Evolutionary conservation across 495 filamentous ascomycete species (phyloP), one percentile per base, ranked within the genome.

Genomic region (Evansstolkia leycettana): DNA sequence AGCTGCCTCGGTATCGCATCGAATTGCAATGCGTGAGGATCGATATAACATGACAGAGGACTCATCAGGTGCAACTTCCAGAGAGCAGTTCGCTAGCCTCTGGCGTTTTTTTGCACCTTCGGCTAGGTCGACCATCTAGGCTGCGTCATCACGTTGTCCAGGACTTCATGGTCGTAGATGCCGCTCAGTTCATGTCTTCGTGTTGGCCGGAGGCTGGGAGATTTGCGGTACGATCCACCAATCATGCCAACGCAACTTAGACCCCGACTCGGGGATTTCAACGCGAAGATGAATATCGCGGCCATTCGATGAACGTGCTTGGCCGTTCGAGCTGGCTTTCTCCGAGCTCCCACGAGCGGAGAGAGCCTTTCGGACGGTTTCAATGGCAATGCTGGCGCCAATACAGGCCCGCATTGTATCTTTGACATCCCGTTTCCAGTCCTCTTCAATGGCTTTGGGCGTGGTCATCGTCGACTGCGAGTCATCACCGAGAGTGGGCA

Each of bases 211-310:
- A 17, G 42, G 48, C 35, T 48, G 48, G 3, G 40, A 48, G 28
- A 87, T 43, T 51, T 76, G 78, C 4, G 81, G 82, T 38, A 88
- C 78, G 40, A 76, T 64, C 84, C 84, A 90, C 75, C 78, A 84
- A 43, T 77, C 75, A 60, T 82, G 75, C 62, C 81, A 80, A 27
- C 54, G 61, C 13, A 55, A 48, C 45, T 72, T 70, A 3, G 64
- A 54, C 6, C 62, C 71, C 5, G 64, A 48, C 25, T 58, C 58
- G 1, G 75, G 75, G 28, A 82, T 65, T 34, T 62, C 65, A 7
- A 77, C 72, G 34, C 58, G 40, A 18, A 62, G 40, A 13, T 49
- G 28, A 5, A 29, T 4, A 23, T 65, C n/a, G 71, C 17, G 12
- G 34, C 7, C 7, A 19, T 32, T 16, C 28, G 33, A 10, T 35